Base-by-base conservation (phyloP, 352 stramenopile species). In the Globisporangium megalacanthum region DNA sequence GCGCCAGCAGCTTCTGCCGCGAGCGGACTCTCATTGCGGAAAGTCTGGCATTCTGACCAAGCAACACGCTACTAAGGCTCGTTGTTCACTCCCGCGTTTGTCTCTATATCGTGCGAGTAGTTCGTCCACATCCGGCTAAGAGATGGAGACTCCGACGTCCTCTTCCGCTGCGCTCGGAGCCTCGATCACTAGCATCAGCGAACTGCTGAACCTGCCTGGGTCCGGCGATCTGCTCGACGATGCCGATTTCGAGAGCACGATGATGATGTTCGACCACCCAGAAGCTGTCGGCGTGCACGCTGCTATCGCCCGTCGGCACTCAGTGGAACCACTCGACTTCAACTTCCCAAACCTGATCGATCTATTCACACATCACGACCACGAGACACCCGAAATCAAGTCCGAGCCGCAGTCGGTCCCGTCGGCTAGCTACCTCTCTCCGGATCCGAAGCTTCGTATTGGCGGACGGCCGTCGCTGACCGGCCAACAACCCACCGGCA, bases 201-300 rank as follows among this genome's bases (percentile, higher is more conserved):
- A 84, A 11, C 60, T 81, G 31, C 68, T 84, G 22, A 79, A 73
- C 33, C 50, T 86, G n/a, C 61, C 74, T 0, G 52, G 65, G 7
- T 61, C 73, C 22, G 66, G 75, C 39, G 75, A 84, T 52, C 52
- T 85, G 41, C 67, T 86, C 11, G 66, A 86, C 45, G 79, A 86
- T 63, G 72, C 73, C 31, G 79, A 86, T 49, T 79, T 86, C 46
- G 76, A 85, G 63, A 83, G 68, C 64, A 83, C 76, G 22, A 82
- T 86, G 73, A 73, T 80, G 70, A 66, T 89, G 72, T 65, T 89
- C 10, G 74, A 84, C 39, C 65, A 70, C 22, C 15, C 51, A 2
- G 49, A 49, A n/a, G 54, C 52, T 1, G n/a, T 45, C 2, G 42
- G 35, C 15, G 37, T 33, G 0, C 29, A 52, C 33, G n/a, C 37